Conservation (phyloP, 140 eudicot genomes). For the Stevia rebaudiana region DNA sequence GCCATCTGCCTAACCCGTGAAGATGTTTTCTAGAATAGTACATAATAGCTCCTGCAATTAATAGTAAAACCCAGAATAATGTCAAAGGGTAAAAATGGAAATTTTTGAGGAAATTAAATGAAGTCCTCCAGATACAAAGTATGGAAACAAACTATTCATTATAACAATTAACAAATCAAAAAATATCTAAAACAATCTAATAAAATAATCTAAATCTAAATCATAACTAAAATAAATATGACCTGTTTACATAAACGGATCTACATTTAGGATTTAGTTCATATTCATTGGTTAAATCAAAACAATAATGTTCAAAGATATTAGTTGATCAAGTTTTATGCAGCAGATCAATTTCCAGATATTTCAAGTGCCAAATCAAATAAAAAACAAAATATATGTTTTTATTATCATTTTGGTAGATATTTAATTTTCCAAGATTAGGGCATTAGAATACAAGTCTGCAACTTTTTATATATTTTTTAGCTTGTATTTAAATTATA, state of each 20-base stretch:
- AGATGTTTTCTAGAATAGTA: slow-evolving; percentile 63
- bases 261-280: not conserved
- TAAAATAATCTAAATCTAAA: too few species aligned
- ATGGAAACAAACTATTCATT: too few species aligned
- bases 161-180: too few species aligned
- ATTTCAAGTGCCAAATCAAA: not conserved
- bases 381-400: not conserved
- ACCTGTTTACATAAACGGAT: not conserved
- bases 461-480: not conserved
- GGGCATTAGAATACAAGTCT: not conserved
- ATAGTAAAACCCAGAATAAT: not conserved
- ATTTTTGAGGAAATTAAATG: too few species aligned
- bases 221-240: too few species aligned
- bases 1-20: slow-evolving; percentile 91
- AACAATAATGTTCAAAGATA: not conserved
- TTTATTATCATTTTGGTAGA: not conserved
- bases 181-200: too few species aligned
- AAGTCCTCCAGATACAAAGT: too few species aligned
- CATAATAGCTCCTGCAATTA: slow-evolving; percentile 67
- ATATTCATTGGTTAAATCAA: not conserved
- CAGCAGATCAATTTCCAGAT: not conserved
- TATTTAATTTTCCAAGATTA: not conserved
- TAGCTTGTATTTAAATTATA: not conserved
- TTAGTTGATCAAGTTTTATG: not conserved
- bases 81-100: not conserved